Percentiles rank a stretch among this genome's conserved stretches.
These are phyloP conservation scores for Starmerella lactis-condensi DNA, from an alignment of 805 yeast genomes.

Conservation along the genomic window DNA sequence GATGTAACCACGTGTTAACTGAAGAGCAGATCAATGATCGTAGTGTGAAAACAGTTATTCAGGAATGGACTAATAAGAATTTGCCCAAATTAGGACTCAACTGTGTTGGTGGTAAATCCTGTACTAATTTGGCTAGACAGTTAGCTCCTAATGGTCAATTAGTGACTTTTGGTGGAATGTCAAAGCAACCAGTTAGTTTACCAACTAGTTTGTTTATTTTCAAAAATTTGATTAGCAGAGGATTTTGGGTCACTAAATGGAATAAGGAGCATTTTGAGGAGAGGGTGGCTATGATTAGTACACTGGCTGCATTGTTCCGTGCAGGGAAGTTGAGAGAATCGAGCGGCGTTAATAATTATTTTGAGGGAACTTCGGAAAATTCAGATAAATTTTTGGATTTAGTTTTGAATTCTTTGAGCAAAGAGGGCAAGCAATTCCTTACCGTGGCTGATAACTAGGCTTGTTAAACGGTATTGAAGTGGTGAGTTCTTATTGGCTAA, in stretches of 20 bases:
- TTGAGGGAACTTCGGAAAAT: too few relatives aligned
- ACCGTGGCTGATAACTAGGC: too few relatives aligned
- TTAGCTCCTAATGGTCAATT: conserved; percentile 54
- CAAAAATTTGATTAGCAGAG: conserved; percentile 67
- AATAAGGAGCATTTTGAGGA: conserved; percentile 39
- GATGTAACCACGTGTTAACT: conserved; percentile 79
- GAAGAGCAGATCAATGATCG: conserved; percentile 65
- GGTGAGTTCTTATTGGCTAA: too few relatives aligned
- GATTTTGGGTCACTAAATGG: conserved; percentile 65
- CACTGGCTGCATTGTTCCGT: conserved; percentile 39
- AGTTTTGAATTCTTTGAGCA: conserved; percentile 29
- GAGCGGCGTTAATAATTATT: too few relatives aligned
- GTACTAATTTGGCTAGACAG: conserved; percentile 68
- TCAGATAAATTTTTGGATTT: conserved; percentile 27
- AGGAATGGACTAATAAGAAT: conserved; percentile 25
- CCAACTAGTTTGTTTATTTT: conserved; percentile 82
- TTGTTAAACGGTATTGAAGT: too few relatives aligned
- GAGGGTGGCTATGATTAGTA: conserved; percentile 37
- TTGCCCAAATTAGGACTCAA: conserved; percentile 67
- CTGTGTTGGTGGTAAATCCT: conserved; percentile 82
- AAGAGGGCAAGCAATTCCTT: conserved; percentile 17
- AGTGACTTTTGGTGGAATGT: conserved; percentile 95
- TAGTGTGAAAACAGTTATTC: conserved; percentile 41
- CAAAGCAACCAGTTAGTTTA: conserved; percentile 78
- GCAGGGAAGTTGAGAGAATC: conserved; percentile 36